Conservation (phyloP, 192 early-diverging fungal genomes). For the Dissophora globulifera region DNA sequence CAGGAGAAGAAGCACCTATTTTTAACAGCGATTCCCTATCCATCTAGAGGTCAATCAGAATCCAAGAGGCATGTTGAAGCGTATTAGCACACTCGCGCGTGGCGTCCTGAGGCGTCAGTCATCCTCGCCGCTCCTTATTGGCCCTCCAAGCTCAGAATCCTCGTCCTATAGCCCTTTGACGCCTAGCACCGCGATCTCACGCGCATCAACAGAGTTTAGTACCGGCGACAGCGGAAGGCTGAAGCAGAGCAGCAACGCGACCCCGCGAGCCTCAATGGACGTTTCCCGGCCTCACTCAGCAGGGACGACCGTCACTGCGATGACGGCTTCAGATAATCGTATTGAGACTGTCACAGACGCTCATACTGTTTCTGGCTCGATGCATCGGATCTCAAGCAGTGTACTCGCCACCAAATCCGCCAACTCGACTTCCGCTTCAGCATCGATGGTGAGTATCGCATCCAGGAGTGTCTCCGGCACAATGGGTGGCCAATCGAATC, state of each 20-base stretch:
- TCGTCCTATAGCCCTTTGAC: too few relatives aligned
- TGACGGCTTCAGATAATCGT: background rate
- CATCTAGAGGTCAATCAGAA: constrained; percentile 28
- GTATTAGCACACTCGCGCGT: constrained; percentile 40
- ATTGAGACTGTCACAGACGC: constrained; percentile 27
- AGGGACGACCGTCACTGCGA: background rate
- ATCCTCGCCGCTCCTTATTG: background rate
- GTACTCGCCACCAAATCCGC: too few relatives aligned
- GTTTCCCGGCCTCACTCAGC: background rate
- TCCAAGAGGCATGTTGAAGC: constrained; percentile 35
- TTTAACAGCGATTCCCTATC: too few relatives aligned
- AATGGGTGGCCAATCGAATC: background rate
- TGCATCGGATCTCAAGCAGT: background rate
- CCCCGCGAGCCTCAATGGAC: background rate
- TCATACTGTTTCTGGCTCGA: too few relatives aligned
- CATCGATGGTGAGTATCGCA: too few relatives aligned
- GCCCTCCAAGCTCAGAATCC: background rate
- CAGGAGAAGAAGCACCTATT: too few relatives aligned
- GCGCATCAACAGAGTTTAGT: too few relatives aligned
- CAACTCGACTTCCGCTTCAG: too few relatives aligned
- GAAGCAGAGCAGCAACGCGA: background rate
- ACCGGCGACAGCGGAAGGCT: too few relatives aligned
- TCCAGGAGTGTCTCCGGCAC: too few relatives aligned
- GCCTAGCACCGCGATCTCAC: too few relatives aligned
- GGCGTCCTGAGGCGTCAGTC: constrained; percentile 31